Percentiles rank a stretch among this genome's conserved stretches.
Conservation (phyloP, 495 filamentous ascomycete genomes). For the Neurospora hispaniola region DNA sequence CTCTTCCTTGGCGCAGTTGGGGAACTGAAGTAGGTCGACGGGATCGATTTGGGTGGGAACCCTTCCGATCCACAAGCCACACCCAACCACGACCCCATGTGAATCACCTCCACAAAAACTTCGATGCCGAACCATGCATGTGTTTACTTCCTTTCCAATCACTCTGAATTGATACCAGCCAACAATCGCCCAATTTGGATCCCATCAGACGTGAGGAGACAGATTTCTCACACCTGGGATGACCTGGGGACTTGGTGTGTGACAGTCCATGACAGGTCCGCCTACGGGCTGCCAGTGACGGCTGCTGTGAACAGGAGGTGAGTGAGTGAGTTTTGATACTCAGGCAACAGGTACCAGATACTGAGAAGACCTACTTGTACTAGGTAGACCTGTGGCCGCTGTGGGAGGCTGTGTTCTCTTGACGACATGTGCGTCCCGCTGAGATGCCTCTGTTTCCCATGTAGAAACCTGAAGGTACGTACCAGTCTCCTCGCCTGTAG, state of each 20-base stretch:
- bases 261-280: background rate
- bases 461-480: conserved; percentile 8
- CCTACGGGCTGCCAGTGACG: background rate
- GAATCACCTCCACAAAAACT: conserved; percentile 3
- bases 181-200: background rate
- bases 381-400: background rate
- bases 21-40: background rate
- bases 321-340: background rate
- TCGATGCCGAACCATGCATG: conserved; percentile 28
- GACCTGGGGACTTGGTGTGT: no score
- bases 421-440: conserved; percentile 13
- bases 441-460: background rate
- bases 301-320: background rate
- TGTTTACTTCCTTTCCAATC: conserved; percentile 16
- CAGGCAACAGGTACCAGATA: background rate
- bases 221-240: background rate
- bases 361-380: background rate
- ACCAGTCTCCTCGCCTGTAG: background rate
- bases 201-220: background rate
- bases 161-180: background rate
- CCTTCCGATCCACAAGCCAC: conserved; percentile 1
- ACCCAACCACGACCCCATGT: background rate
- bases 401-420: conserved; percentile 1
- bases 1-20: background rate
- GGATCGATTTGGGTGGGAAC: background rate